phyloP scores from a whole-genome alignment of 2,329 filamentous ascomycete genomes.

The Sporothrix pallida region DNA sequence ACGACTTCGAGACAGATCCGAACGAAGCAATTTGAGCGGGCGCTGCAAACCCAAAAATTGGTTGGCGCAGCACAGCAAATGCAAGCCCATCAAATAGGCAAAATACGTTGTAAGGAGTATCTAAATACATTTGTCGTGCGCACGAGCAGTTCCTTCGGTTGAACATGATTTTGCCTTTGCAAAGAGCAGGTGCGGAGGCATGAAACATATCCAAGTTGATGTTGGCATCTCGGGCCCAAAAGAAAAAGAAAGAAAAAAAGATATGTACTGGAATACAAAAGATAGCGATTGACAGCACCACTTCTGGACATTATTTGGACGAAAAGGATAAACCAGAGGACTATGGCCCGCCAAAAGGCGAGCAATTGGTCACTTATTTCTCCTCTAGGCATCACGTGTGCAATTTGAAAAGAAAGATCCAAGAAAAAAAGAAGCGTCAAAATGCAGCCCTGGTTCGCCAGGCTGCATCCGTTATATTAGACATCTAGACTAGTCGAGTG shows the following conservation, averaged over 20 bases:
- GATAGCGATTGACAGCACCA: neutral
- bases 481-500: constrained; percentile 11
- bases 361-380: too few relatives aligned
- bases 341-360: too few relatives aligned
- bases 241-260: neutral
- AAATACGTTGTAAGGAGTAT: neutral
- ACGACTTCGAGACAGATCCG: constrained; percentile 31
- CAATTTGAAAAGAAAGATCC: neutral
- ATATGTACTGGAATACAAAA: neutral
- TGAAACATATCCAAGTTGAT: neutral
- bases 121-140: too few relatives aligned
- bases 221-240: too few relatives aligned
- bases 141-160: neutral
- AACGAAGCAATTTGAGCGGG: neutral
- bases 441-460: neutral
- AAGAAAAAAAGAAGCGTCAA: neutral
- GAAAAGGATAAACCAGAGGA: neutral
- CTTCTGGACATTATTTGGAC: neutral
- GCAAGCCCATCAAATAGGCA: neutral
- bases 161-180: neutral
- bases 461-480: constrained; percentile 23
- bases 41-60: neutral
- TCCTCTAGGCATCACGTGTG: neutral
- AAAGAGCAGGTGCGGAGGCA: neutral
- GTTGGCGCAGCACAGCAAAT: neutral